A percentile compares a stretch with the other conserved stretches of the same genome.
phyloP scores from a whole-genome alignment of 2,329 filamentous ascomycete species.

The Corinectria fuckeliana region DNA sequence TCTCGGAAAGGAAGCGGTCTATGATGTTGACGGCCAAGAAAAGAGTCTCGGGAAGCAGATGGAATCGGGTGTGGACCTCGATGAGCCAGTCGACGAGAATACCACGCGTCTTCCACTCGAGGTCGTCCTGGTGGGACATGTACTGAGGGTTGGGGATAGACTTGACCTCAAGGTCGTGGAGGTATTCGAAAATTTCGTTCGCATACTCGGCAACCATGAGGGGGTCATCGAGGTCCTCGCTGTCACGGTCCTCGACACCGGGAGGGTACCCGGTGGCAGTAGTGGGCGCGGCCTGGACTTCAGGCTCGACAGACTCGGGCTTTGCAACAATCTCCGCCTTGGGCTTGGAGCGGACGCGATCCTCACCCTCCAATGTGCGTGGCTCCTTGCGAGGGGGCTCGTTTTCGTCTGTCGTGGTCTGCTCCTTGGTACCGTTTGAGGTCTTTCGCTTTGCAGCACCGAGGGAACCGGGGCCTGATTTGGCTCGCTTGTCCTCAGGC shows the following conservation, averaged over 20 bases:
- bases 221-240: slow-evolving; percentile 89
- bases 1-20: slow-evolving; percentile 93
- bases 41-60: slow-evolving; percentile 91
- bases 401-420: slow-evolving; percentile 63
- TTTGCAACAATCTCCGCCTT: slow-evolving; percentile 37
- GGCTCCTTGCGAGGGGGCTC: slow-evolving; percentile 74
- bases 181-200: slow-evolving; percentile 95
- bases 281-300: slow-evolving; percentile 35
- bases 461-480: slow-evolving; percentile 73
- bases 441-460: slow-evolving; percentile 74
- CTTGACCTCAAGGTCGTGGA: slow-evolving; percentile 83
- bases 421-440: slow-evolving; percentile 62
- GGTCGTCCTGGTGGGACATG: slow-evolving; percentile 91
- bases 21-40: slow-evolving; percentile 98
- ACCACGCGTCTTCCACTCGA: slow-evolving; percentile 98
- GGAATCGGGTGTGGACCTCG: slow-evolving; percentile 96
- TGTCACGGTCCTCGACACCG: slow-evolving; percentile 72
- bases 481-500: slow-evolving; percentile 68
- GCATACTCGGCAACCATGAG: slow-evolving; percentile 99
- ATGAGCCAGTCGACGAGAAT: slow-evolving; percentile 98
- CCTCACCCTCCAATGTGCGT: slow-evolving; percentile 62
- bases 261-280: slow-evolving; percentile 23
- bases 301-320: slow-evolving; percentile 20
- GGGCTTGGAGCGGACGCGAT: slow-evolving; percentile 41
- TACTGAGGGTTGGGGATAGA: slow-evolving; percentile 87